Evolutionary conservation across 306 rosid species (phyloP).

Genomic region (Pyrus pyrifolia): DNA sequence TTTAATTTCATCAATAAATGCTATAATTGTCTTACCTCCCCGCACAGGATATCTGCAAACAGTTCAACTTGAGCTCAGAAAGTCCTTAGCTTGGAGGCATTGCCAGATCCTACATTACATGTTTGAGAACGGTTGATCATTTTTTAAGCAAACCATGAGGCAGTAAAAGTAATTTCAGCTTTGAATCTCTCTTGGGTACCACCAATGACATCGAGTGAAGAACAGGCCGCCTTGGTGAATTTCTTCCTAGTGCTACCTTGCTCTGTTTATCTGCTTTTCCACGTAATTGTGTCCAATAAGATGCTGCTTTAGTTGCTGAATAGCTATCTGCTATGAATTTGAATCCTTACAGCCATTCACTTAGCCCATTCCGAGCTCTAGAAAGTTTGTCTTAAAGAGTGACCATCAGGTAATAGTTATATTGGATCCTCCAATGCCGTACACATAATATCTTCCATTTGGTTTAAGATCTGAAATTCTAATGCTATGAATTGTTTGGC

Average conservation of each 20-base stretch:
- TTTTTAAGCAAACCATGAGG: conserved; percentile 34
- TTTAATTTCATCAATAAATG: background rate
- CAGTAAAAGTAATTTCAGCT: conserved; percentile 31
- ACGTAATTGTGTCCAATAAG: conserved; percentile 73
- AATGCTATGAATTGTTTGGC: background rate
- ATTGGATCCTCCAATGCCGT: background rate
- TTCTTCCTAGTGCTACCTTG: conserved; percentile 61
- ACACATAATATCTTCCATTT: background rate
- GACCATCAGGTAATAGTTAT: conserved; percentile 73
- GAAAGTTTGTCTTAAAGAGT: conserved; percentile 68
- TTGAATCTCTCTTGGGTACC: conserved; percentile 56
- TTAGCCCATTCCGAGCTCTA: conserved; percentile 73
- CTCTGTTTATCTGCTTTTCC: conserved; percentile 76
- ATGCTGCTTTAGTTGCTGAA: conserved; percentile 76
- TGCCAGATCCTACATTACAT: conserved; percentile 53
- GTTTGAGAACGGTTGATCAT: conserved; percentile 47
- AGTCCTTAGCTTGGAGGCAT: conserved; percentile 57
- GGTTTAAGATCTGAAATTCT: too few relatives aligned
- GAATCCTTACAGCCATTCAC: conserved; percentile 43
- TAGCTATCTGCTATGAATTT: conserved; percentile 56
- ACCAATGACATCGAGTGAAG: conserved; percentile 25
- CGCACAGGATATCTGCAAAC: conserved; percentile 61
- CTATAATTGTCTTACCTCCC: background rate
- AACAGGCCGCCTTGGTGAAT: conserved; percentile 50
- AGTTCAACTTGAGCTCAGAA: conserved; percentile 59